Percentiles rank a stretch among this genome's conserved stretches.
Conservation (phyloP, 139 green algal genomes). For the Volvox africanus region DNA sequence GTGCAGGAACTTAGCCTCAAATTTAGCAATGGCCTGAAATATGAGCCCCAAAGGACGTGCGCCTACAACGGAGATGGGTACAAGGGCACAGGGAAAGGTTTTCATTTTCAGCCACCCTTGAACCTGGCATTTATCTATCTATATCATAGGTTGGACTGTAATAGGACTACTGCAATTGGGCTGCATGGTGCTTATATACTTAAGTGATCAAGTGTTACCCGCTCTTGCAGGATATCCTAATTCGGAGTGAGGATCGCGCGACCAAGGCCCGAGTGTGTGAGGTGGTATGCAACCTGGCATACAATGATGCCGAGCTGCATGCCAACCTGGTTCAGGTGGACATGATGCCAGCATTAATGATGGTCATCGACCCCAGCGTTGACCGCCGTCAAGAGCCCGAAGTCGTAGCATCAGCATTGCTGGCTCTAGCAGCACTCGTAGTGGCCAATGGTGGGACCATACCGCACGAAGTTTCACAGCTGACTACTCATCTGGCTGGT, state of each 20-base stretch:
- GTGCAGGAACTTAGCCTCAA: too few species aligned
- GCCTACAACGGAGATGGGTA: too few species aligned
- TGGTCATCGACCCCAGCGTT: not conserved
- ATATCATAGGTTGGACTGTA: too few species aligned
- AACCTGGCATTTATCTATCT: too few species aligned
- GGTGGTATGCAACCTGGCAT: slow-evolving; percentile 25
- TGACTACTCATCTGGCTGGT: not conserved
- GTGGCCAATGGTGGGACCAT: not conserved
- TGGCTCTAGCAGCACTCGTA: slow-evolving; percentile 11
- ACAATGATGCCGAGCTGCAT: not conserved
- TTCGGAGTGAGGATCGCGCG: not conserved
- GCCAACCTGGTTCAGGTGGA: not conserved
- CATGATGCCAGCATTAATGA: not conserved
- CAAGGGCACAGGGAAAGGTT: too few species aligned
- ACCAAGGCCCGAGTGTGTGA: not conserved
- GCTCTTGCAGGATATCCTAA: not conserved
- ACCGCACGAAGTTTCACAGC: too few species aligned
- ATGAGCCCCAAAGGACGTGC: too few species aligned
- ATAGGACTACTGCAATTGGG: too few species aligned
- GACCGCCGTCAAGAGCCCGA: not conserved
- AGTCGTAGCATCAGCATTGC: slow-evolving; percentile 8
- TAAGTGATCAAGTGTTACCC: too few species aligned
- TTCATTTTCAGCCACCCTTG: too few species aligned
- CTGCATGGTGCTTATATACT: too few species aligned
- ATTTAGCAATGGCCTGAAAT: too few species aligned